Conservation (phyloP, 2,329 filamentous ascomycete species). For the Ramularia collo-cygni region DNA sequence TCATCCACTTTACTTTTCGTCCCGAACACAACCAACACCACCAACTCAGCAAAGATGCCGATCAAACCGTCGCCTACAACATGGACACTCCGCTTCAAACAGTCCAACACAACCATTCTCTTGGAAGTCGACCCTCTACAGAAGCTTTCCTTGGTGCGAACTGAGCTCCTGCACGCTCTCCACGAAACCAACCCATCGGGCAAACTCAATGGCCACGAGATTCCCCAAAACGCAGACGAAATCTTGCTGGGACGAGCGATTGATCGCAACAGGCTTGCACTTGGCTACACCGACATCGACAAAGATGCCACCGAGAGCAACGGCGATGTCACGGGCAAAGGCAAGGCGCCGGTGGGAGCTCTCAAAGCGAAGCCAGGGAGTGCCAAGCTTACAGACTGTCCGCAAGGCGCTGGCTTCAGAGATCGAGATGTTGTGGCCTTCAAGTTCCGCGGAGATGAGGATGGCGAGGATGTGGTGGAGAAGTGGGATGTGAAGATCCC, state of each 20-base stretch:
- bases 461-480: slow-evolving; percentile 14
- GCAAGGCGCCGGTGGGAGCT: slow-evolving; percentile 27
- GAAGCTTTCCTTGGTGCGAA: slow-evolving; percentile 35
- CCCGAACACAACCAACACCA: no score
- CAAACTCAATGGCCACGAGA: slow-evolving; percentile 28
- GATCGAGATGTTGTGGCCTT: slow-evolving; percentile 31
- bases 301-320: slow-evolving; percentile 15
- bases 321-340: slow-evolving; percentile 32
- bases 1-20: no score
- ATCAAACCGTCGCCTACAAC: slow-evolving; percentile 25
- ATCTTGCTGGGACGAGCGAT: slow-evolving; percentile 37
- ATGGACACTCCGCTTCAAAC: slow-evolving; percentile 42
- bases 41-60: slow-evolving; percentile 2
- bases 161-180: slow-evolving; percentile 37
- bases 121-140: slow-evolving; percentile 40
- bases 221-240: slow-evolving; percentile 34
- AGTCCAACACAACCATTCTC: slow-evolving; percentile 40
- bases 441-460: slow-evolving; percentile 24
- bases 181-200: slow-evolving; percentile 33
- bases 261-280: slow-evolving; percentile 34
- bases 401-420: slow-evolving; percentile 29
- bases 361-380: slow-evolving; percentile 26
- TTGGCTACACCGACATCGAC: slow-evolving; percentile 36
- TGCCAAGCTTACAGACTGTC: slow-evolving; percentile 30
- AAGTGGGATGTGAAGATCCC: slow-evolving; percentile 30